phyloP scores from a whole-genome alignment of 805 yeast species.

The Suhomyces sp. region DNA sequence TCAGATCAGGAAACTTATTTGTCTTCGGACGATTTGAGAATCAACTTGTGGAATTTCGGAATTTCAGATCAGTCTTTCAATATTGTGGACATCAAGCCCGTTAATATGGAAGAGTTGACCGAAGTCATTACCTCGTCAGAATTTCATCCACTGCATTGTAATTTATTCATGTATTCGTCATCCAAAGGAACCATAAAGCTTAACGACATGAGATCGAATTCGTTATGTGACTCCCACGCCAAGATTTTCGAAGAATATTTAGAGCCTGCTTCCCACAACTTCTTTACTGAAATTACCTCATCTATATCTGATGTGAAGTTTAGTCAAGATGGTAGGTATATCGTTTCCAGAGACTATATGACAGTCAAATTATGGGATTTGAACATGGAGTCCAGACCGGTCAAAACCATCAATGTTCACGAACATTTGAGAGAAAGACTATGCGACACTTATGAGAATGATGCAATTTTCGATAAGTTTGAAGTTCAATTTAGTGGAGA shows the following conservation, averaged over 20 bases:
- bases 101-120: constrained; percentile 97
- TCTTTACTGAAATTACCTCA: constrained; percentile 95
- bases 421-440: constrained; percentile 89
- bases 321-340: constrained; percentile 86
- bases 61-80: constrained; percentile 94
- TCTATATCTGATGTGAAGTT: constrained; percentile 92
- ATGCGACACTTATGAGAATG: constrained; percentile 97
- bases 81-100: constrained; percentile 96
- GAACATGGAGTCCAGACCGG: constrained; percentile 92
- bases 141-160: constrained; percentile 91
- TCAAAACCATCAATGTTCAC: constrained; percentile 92
- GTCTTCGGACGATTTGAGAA: constrained; percentile 89
- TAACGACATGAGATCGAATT: constrained; percentile 94
- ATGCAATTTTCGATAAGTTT: constrained; percentile 96
- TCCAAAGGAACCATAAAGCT: constrained; percentile 94
- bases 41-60: constrained; percentile 92
- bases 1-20: constrained; percentile 95
- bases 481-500: constrained; percentile 96
- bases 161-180: constrained; percentile 90
- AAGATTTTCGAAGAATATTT: constrained; percentile 87
- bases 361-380: constrained; percentile 98
- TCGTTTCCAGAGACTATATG: constrained; percentile 96
- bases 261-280: constrained; percentile 90
- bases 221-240: constrained; percentile 88
- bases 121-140: constrained; percentile 97